A percentile compares a stretch with the other conserved stretches of the same genome.
phyloP scores from a whole-genome alignment of 2,329 filamentous ascomycete species.

The Colletotrichum sp. region DNA sequence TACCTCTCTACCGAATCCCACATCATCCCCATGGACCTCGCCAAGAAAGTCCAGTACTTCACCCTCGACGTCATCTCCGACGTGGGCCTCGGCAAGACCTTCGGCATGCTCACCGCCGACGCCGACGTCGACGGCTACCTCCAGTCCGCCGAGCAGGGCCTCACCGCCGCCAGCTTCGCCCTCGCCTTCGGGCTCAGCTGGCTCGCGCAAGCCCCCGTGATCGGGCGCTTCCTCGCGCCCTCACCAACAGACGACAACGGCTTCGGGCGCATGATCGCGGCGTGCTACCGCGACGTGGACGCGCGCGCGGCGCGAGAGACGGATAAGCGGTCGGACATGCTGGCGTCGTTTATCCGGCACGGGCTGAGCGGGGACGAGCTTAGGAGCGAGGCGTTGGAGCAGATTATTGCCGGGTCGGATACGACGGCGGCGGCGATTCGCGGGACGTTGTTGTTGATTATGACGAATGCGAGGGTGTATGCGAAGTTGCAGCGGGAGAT shows the following conservation, averaged over 20 bases:
- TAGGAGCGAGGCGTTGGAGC: conserved; percentile 32
- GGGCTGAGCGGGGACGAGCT: conserved; percentile 29
- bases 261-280: conserved; percentile 38
- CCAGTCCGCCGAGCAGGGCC: conserved; percentile 36
- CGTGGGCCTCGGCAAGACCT: conserved; percentile 54
- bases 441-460: conserved; percentile 49
- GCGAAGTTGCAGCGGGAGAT: conserved; percentile 49
- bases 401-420: conserved; percentile 56
- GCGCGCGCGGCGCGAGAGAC: conserved; percentile 27
- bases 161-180: conserved; percentile 29
- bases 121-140: conserved; percentile 47
- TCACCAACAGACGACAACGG: conserved; percentile 32
- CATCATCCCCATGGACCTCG: conserved; percentile 47
- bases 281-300: conserved; percentile 31
- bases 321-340: conserved; percentile 29
- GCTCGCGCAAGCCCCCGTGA: conserved; percentile 32
- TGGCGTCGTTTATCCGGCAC: conserved; percentile 32
- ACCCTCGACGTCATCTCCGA: conserved; percentile 59
- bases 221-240: conserved; percentile 31
- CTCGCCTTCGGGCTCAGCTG: conserved; percentile 32
- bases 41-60: conserved; percentile 52
- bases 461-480: conserved; percentile 49
- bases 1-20: conserved; percentile 41
- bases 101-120: conserved; percentile 52
- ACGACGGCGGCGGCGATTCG: conserved; percentile 57